Evolutionary conservation across 768 basidiomycete genomes (phyloP), one percentile per base, ranked within the genome.

Genomic region (Tylopilus balloui): DNA sequence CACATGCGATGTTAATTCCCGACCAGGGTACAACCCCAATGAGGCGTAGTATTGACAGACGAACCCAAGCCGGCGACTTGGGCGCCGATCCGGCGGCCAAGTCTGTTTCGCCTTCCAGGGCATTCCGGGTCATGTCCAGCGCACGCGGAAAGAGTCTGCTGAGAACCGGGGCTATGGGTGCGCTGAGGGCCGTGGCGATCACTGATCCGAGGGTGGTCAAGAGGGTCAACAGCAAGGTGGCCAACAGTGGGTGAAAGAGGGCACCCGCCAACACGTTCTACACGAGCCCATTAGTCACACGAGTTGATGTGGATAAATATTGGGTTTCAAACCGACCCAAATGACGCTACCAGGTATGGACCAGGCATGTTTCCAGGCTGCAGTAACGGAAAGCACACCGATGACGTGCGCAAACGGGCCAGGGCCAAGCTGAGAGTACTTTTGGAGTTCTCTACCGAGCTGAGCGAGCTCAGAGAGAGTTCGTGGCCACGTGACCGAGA

Each of bases 281-380:
- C 4, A 44, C n/a, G 34, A 43, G 48, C 36, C 36, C 38, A 37
- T 63, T 36, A 62, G 49, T 54, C 54, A 51, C 53, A 47, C 46
- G 48, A 55, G 52, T 23, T 21, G 19, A 46, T 21, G 17, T 19
- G 29, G 21, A 6, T 25, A 15, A 19, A 43, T 9, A 17, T 5
- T 9, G 1, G 23, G 14, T 42, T 36, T 15, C 21, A 37, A 52
- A 73, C 84, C 48, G 54, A 89, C 89, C 86, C 93, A 85, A 42
- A 95, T 77, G 41, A 95, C 92, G 56, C 90, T 92, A 7, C 94
- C 94, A 9, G 94, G 94, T 50, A 97, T 80, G 51, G 90, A 93
- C 94, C 93, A 97, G 4, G 93, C 92, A 66, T 97, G 94, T 69
- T 93, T 96, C 92, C 92, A 97, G 24, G 92, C 72, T 4, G 90